Evolutionary conservation across 768 basidiomycete species (phyloP).

Genomic region (Gelatoporia subvermispora): DNA sequence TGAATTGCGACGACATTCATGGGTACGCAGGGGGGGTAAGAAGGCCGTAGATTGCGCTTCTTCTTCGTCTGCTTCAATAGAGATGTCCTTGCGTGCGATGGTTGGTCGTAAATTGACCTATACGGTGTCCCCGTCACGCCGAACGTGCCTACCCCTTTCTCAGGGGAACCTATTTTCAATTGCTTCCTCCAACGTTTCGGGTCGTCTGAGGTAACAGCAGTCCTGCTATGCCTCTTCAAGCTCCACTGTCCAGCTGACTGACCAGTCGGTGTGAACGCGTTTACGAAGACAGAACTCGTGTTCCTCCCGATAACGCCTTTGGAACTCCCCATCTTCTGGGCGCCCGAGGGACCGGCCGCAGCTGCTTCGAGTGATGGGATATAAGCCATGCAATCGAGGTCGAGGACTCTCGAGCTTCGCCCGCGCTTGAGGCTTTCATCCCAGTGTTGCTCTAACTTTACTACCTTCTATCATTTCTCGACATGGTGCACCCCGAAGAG

Average conservation of each 20-base stretch:
- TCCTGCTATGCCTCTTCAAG: conserved; percentile 13
- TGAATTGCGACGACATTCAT: conserved; percentile 1
- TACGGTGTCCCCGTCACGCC: too few relatives aligned
- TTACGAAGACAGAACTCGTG: conserved; percentile 1
- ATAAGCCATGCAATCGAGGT: neutral
- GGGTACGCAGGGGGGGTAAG: conserved; percentile 5
- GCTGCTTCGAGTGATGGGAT: neutral
- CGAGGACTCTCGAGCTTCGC: neutral
- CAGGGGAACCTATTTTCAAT: too few relatives aligned
- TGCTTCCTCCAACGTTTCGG: too few relatives aligned
- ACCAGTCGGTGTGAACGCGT: conserved; percentile 9
- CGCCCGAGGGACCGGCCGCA: too few relatives aligned
- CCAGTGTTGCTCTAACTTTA: conserved; percentile 9
- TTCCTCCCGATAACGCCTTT: neutral
- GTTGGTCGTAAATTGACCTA: too few relatives aligned
- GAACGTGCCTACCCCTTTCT: too few relatives aligned
- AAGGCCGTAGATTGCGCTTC: neutral
- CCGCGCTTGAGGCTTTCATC: conserved; percentile 11
- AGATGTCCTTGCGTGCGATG: too few relatives aligned
- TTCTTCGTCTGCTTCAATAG: too few relatives aligned
- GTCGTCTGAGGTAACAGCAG: neutral
- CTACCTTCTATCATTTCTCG: conserved; percentile 4
- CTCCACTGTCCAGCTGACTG: conserved; percentile 14
- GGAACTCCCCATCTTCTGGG: neutral
- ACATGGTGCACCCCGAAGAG: conserved; percentile 56